Conservation (phyloP, 225 moss, liverwort and hornwort species). For the Takakia lepidozioides region DNA sequence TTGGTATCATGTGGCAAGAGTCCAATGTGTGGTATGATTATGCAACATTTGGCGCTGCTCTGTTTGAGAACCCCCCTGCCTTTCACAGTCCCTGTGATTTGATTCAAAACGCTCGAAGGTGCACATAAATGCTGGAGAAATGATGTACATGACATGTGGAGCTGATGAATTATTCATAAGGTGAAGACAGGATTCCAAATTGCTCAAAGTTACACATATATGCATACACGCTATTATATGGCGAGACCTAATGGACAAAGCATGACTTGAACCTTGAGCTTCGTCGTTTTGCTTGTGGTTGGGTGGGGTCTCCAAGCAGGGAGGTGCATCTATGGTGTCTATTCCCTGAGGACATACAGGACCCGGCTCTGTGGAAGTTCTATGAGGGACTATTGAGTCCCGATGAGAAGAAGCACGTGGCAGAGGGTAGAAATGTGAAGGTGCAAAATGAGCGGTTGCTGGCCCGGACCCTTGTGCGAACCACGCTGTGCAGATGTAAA, state of each 20-base stretch:
- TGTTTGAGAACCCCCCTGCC: too few relatives aligned
- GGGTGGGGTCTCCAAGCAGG: slow-evolving; percentile 16
- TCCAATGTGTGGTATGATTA: too few relatives aligned
- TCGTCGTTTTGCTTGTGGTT: slow-evolving; percentile 1
- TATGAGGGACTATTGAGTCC: slow-evolving; percentile 59
- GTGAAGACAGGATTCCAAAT: too few relatives aligned
- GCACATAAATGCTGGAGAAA: too few relatives aligned
- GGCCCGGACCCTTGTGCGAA: slow-evolving; percentile 75
- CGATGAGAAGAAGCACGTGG: slow-evolving; percentile 55
- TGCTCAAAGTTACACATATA: neutral
- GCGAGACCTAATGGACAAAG: too few relatives aligned
- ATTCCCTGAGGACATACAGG: slow-evolving; percentile 77
- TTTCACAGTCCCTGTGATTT: too few relatives aligned
- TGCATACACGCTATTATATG: neutral
- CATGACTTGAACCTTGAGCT: too few relatives aligned
- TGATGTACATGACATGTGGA: too few relatives aligned
- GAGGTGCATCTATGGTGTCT: slow-evolving; percentile 92
- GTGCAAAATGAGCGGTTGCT: slow-evolving; percentile 55
- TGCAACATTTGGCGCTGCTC: too few relatives aligned
- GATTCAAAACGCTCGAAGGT: too few relatives aligned
- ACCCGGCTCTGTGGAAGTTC: slow-evolving; percentile 36
- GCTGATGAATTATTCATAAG: too few relatives aligned
- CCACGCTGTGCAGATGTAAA: slow-evolving; percentile 90
- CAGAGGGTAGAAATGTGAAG: slow-evolving; percentile 34
- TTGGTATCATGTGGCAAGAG: too few relatives aligned